phyloP scores from a whole-genome alignment of 148 eudicot genomes.

The Camellia japonica region DNA sequence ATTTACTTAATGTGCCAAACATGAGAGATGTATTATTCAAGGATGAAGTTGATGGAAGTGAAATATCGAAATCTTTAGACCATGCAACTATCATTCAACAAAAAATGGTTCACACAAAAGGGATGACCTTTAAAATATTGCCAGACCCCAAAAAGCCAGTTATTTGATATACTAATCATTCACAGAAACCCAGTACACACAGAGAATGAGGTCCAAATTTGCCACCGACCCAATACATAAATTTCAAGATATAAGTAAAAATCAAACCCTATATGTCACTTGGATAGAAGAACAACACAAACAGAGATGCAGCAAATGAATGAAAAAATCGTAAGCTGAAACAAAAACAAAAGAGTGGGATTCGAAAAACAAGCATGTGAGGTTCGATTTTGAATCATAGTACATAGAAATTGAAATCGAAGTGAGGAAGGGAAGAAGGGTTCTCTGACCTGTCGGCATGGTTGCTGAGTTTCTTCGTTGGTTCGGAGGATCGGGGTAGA shows the following conservation, averaged over 20 bases:
- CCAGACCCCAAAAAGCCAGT: no score
- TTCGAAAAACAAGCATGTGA: background rate
- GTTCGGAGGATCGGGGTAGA: conserved; percentile 18
- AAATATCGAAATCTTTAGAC: no score
- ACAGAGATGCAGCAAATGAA: background rate
- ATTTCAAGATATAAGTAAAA: background rate
- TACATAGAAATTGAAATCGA: background rate
- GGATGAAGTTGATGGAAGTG: no score
- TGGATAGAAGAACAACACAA: background rate
- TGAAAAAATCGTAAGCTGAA: background rate
- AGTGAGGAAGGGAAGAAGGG: background rate
- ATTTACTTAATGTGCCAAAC: no score
- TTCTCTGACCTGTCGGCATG: conserved; percentile 36
- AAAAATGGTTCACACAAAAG: no score
- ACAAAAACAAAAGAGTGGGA: background rate
- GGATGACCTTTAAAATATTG: no score
- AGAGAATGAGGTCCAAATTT: background rate
- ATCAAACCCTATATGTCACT: background rate
- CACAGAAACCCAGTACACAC: no score
- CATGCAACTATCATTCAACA: no score
- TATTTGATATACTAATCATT: no score
- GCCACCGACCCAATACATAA: background rate
- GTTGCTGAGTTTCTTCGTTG: conserved; percentile 7
- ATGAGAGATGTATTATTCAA: no score
- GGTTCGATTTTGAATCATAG: background rate